Evolutionary conservation across 495 filamentous ascomycete species (phyloP), one percentile per base, ranked within the genome.

Genomic region (Lindgomyces ingoldianus): DNA sequence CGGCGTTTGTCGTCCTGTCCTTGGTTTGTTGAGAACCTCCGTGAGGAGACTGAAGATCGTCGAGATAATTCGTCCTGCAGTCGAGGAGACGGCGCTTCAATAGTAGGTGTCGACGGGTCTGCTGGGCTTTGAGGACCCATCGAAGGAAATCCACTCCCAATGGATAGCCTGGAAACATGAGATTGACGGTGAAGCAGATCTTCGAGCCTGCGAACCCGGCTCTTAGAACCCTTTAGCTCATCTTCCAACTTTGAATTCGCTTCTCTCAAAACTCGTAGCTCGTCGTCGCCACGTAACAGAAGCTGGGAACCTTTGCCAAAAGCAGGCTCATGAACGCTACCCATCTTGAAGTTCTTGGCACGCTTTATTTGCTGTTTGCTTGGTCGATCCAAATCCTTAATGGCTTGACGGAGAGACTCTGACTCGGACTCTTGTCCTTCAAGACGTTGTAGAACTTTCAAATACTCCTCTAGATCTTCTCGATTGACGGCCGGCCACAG

Each of bases 331-430:
- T 97, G 92, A 12, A 99, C 82, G 69, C 93, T 97, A 42, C 94
- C 95, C 68, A 92, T 91, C 70, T 96, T 98, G 81, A 99, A 98
- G 0, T 90, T 91, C 70, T 92, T 95, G 41, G 91, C 85, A 51
- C 89, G 83, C 73, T 89, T 91, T 47, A 84, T 82, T 69, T 86
- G 84, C 71, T 90, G 89, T 64, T 86, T 87, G 4, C 89, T 91
- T 0, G 93, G 92, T 45, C 80, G 85, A 64, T 81, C 83, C n/a
- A 91, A 78, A 9, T 89, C 87, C 21, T 77, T 76, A 52, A 87
- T 76, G 8, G 85, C 78, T 57, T 85, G 83, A 0, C 75, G 72
- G 19, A 90, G 77, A 36, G 89, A 80, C 51, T 84, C 84, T 46
- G 87, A 77, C 54, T 90, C 83, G 33, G 86, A 81, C 19, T 88